Conservation (phyloP, 1,139 yeast species). For the Pichia sp. region DNA sequence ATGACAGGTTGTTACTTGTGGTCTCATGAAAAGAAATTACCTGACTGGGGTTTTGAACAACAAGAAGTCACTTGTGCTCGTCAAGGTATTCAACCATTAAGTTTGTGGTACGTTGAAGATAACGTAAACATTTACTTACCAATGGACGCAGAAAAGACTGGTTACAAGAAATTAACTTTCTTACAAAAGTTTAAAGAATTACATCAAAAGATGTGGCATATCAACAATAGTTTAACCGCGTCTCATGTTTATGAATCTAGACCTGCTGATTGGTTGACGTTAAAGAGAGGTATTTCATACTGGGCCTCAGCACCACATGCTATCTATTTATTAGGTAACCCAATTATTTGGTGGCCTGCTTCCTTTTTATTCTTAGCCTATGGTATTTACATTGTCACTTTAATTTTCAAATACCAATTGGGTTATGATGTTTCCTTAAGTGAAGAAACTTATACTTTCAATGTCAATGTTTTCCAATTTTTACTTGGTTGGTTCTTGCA, state of each 20-base stretch:
- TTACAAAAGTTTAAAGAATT: slow-evolving; percentile 67
- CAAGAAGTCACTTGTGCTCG: slow-evolving; percentile 93
- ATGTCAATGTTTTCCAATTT: slow-evolving; percentile 59
- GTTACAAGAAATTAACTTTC: slow-evolving; percentile 58
- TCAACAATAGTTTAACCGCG: slow-evolving; percentile 76
- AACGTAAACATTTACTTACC: slow-evolving; percentile 45
- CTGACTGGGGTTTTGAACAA: slow-evolving; percentile 95
- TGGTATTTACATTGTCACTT: slow-evolving; percentile 41
- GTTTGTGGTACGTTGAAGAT: slow-evolving; percentile 85
- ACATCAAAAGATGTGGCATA: slow-evolving; percentile 85
- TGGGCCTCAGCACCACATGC: slow-evolving; percentile 67
- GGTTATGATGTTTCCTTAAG: slow-evolving; percentile 39
- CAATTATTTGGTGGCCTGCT: slow-evolving; percentile 85
- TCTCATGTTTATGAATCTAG: slow-evolving; percentile 84
- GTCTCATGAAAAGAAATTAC: slow-evolving; percentile 79
- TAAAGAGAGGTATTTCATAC: slow-evolving; percentile 89
- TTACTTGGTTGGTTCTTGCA: slow-evolving; percentile 79
- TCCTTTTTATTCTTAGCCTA: slow-evolving; percentile 51
- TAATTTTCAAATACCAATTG: slow-evolving; percentile 70
- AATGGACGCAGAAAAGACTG: slow-evolving; percentile 41
- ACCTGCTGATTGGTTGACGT: slow-evolving; percentile 85
- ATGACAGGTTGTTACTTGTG: slow-evolving; percentile 85
- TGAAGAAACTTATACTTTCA: slow-evolving; percentile 60
- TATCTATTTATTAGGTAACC: slow-evolving; percentile 85
- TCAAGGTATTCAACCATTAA: slow-evolving; percentile 66